Percentiles rank a stretch among this genome's conserved stretches.
Conservation (phyloP, 768 basidiomycete genomes). For the Boletus sensibilis region DNA sequence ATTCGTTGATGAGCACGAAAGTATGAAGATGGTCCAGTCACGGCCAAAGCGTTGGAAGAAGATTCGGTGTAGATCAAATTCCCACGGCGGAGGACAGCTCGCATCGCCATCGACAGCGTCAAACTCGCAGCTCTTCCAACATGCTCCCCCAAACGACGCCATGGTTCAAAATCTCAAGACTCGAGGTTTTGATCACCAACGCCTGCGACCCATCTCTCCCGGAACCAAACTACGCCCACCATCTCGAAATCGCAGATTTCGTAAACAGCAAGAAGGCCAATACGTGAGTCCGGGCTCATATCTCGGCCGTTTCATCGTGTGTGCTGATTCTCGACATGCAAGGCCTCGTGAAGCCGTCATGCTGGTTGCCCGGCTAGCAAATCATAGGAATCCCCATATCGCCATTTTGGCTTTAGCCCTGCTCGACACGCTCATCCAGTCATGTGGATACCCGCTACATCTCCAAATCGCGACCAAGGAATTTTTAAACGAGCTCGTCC, state of each 20-base stretch:
- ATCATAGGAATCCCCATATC: constrained; percentile 91
- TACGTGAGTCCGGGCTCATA: constrained; percentile 52
- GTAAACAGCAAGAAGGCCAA: constrained; percentile 97
- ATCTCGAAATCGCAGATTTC: constrained; percentile 91
- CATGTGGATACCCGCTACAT: constrained; percentile 96
- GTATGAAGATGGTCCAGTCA: not conserved
- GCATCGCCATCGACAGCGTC: not conserved
- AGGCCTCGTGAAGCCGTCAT: constrained; percentile 93
- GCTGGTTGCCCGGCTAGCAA: constrained; percentile 77
- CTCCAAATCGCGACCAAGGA: constrained; percentile 97
- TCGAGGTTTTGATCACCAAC: constrained; percentile 72
- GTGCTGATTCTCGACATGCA: not conserved
- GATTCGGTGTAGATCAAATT: not conserved
- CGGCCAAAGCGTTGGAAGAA: no score
- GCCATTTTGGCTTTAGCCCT: constrained; percentile 82
- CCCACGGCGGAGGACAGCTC: not conserved
- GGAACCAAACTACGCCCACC: constrained; percentile 89
- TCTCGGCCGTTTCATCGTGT: not conserved
- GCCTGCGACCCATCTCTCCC: constrained; percentile 84
- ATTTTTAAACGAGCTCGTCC: constrained; percentile 96
- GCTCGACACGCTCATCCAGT: constrained; percentile 89
- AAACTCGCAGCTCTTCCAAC: not conserved
- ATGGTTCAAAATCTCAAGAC: constrained; percentile 57
- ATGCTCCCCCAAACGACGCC: constrained; percentile 55
- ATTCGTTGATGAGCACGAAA: no score